A percentile compares a stretch with the other conserved stretches of the same genome.
phyloP scores from a whole-genome alignment of 257 asterid genomes.

The Ocimum tenuiflorum region DNA sequence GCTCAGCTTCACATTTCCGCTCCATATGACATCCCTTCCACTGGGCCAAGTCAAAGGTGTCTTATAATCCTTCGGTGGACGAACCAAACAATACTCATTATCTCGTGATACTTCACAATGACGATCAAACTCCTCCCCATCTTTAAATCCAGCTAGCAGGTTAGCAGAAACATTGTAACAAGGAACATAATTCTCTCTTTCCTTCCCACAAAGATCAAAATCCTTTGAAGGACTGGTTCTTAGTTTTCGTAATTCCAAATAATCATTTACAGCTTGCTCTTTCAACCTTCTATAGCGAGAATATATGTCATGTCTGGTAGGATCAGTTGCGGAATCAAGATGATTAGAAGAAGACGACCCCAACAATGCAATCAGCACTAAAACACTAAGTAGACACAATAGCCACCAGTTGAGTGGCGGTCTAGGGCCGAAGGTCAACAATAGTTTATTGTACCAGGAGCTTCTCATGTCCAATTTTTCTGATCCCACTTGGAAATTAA shows the following conservation, averaged over 20 bases:
- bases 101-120: slow-evolving; percentile 69
- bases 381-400: slow-evolving; percentile 53
- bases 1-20: slow-evolving; percentile 82
- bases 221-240: slow-evolving; percentile 48
- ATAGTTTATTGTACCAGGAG: slow-evolving; percentile 60
- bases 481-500: slow-evolving; percentile 22
- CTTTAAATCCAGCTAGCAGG: slow-evolving; percentile 58
- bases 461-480: slow-evolving; percentile 78
- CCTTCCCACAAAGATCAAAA: slow-evolving; percentile 77
- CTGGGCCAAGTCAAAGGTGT: slow-evolving; percentile 89
- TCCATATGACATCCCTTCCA: slow-evolving; percentile 90
- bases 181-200: slow-evolving; percentile 80
- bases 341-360: slow-evolving; percentile 56
- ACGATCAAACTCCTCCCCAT: slow-evolving; percentile 88
- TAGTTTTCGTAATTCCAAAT: slow-evolving; percentile 51
- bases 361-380: slow-evolving; percentile 50
- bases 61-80: slow-evolving; percentile 92
- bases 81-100: slow-evolving; percentile 61
- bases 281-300: slow-evolving; percentile 59
- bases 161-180: slow-evolving; percentile 86
- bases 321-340: slow-evolving; percentile 45
- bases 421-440: slow-evolving; percentile 55
- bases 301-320: slow-evolving; percentile 45
- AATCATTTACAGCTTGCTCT: slow-evolving; percentile 65
- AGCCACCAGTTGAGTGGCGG: slow-evolving; percentile 72